Conservation (phyloP, 768 basidiomycete genomes). For the Tylopilus balloui region DNA sequence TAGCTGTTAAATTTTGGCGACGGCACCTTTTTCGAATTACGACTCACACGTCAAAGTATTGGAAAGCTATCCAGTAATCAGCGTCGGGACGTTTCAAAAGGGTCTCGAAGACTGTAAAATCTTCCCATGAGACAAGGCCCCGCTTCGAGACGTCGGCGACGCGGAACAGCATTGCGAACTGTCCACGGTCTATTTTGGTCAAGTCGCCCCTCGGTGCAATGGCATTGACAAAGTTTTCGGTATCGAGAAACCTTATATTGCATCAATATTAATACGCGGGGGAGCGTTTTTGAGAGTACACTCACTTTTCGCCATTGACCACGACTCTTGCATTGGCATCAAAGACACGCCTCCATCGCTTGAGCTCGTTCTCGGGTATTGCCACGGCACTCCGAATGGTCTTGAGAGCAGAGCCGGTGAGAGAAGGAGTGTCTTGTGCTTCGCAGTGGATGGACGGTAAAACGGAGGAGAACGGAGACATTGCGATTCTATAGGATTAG, state of each 20-base stretch:
- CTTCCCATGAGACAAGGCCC: constrained; percentile 87
- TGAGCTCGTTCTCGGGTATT: constrained; percentile 77
- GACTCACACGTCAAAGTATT: constrained; percentile 93
- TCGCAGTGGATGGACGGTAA: constrained; percentile 56
- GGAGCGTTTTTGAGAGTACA: constrained; percentile 17
- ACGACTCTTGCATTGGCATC: constrained; percentile 74
- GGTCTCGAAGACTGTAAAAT: constrained; percentile 94
- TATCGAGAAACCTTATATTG: constrained; percentile 70
- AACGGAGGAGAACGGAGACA: constrained; percentile 39
- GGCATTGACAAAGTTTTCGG: constrained; percentile 89
- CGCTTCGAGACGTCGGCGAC: constrained; percentile 78
- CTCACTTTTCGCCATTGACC: constrained; percentile 78
- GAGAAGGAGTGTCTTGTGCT: constrained; percentile 35
- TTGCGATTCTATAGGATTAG: constrained; percentile 30
- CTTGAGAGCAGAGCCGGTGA: constrained; percentile 53
- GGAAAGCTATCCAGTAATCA: constrained; percentile 95
- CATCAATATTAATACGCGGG: not conserved
- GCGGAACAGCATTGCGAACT: constrained; percentile 86
- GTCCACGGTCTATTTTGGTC: constrained; percentile 78
- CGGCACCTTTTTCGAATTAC: not conserved
- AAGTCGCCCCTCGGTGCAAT: constrained; percentile 87
- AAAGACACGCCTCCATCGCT: constrained; percentile 85
- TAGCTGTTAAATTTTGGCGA: constrained; percentile 2
- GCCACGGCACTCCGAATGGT: constrained; percentile 65
- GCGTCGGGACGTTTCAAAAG: constrained; percentile 91